A percentile compares a stretch with the other conserved stretches of the same genome.
Conservation (phyloP, 352 stramenopile genomes). For the Globisporangium megalacanthum region DNA sequence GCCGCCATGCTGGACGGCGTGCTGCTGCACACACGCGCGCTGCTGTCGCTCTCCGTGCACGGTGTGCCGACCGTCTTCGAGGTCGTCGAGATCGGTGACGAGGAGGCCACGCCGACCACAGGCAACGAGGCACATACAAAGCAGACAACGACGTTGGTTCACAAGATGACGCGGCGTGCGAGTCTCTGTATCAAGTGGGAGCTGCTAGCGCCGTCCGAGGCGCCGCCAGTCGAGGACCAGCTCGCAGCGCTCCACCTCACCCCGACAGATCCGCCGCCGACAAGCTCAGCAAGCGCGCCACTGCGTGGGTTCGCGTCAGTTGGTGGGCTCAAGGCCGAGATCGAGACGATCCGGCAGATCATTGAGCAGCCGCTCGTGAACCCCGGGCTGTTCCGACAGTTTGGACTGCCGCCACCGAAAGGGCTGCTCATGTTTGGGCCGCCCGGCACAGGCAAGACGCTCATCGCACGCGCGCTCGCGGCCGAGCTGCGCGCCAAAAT, state of each 20-base stretch:
- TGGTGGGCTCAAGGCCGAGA: constrained; percentile 90
- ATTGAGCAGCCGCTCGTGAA: constrained; percentile 94
- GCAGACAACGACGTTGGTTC: not conserved
- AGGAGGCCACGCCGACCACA: constrained; percentile 3
- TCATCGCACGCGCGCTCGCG: constrained; percentile 92
- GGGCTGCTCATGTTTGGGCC: constrained; percentile 95
- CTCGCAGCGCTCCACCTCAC: constrained; percentile 6
- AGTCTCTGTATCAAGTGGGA: not conserved
- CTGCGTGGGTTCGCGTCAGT: constrained; percentile 60
- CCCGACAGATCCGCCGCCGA: constrained; percentile 1
- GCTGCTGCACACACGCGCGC: constrained; percentile 39
- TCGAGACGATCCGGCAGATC: constrained; percentile 93
- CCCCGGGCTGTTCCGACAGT: constrained; percentile 90
- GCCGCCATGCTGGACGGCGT: constrained; percentile 60
- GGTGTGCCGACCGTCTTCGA: constrained; percentile 49
- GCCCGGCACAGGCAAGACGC: constrained; percentile 95
- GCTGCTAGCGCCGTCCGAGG: not conserved
- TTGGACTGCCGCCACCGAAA: constrained; percentile 93
- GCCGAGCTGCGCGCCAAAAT: constrained; percentile 90
- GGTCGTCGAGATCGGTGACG: constrained; percentile 24
- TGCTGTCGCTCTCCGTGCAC: constrained; percentile 58
- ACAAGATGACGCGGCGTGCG: constrained; percentile 5
- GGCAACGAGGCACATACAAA: not conserved
- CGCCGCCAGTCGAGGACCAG: not conserved
- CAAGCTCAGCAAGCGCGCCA: constrained; percentile 2